These are phyloP conservation scores for Tephrocybe rancida DNA, from an alignment of 768 basidiomycete genomes.

Conservation along the genomic window DNA sequence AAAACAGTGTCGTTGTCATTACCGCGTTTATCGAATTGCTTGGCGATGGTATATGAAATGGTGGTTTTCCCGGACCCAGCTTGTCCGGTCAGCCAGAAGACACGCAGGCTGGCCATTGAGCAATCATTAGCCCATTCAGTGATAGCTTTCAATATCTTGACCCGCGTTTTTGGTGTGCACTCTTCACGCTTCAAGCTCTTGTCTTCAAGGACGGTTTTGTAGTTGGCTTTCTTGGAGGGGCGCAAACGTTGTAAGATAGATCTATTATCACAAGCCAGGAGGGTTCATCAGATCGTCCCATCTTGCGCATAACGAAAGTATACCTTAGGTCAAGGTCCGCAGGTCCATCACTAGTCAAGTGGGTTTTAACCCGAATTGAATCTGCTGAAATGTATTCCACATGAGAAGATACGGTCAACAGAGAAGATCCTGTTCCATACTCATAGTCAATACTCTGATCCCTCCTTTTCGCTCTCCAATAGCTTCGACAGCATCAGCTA, in stretches of 20 bases:
- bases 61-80: slow-evolving; percentile 22
- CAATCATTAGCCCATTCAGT: slow-evolving; percentile 22
- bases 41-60: slow-evolving; percentile 17
- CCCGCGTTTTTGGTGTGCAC: slow-evolving; percentile 28
- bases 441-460: no score
- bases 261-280: no score
- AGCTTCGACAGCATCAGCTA: no score
- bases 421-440: no score
- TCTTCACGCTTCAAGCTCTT: not conserved
- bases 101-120: slow-evolving; percentile 13
- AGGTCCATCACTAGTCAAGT: no score
- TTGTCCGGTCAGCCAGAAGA: slow-evolving; percentile 8
- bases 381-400: no score
- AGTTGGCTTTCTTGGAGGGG: not conserved
- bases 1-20: slow-evolving; percentile 17
- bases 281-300: no score
- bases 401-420: no score
- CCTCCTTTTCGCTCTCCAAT: no score
- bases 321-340: no score
- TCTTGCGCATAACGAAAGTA: no score
- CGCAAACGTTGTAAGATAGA: not conserved
- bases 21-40: slow-evolving; percentile 20
- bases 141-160: slow-evolving; percentile 21
- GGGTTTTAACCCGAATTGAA: no score
- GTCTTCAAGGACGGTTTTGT: not conserved